Percentiles rank a stretch among this genome's conserved stretches.
Evolutionary conservation across 73 alveolate genomes (phyloP).

Genomic region (Diophrys sp.): DNA sequence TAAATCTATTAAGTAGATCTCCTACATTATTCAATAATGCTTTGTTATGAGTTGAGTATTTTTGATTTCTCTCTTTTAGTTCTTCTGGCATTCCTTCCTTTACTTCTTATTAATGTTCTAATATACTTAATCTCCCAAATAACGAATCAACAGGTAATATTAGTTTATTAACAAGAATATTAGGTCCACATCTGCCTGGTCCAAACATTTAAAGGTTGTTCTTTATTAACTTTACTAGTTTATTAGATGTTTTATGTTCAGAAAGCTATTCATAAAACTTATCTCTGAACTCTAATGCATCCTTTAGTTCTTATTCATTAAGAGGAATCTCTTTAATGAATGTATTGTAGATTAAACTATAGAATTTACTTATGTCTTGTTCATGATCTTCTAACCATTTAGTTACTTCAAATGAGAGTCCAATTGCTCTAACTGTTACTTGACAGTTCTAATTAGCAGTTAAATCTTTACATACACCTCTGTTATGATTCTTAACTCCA

Average conservation of each 20-base stretch:
- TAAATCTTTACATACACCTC: conserved; percentile 32
- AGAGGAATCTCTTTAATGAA: neutral
- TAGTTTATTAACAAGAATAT: conserved; percentile 74
- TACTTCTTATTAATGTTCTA: no score
- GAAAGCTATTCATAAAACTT: conserved; percentile 62
- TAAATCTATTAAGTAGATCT: neutral
- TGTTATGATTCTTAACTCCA: neutral
- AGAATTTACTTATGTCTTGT: conserved; percentile 41
- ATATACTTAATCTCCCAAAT: conserved; percentile 58
- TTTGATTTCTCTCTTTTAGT: conserved; percentile 25
- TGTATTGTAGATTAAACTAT: conserved; percentile 20
- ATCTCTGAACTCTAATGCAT: conserved; percentile 66
- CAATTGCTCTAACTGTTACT: conserved; percentile 90
- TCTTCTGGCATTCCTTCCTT: conserved; percentile 37
- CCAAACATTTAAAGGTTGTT: conserved; percentile 86
- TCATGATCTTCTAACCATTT: conserved; percentile 85
- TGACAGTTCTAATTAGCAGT: conserved; percentile 82
- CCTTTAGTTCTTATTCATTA: conserved; percentile 22
- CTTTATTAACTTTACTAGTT: conserved; percentile 73
- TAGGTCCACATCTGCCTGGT: conserved; percentile 89
- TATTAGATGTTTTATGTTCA: conserved; percentile 50
- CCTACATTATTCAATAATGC: neutral
- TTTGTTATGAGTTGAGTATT: conserved; percentile 17
- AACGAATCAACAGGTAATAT: conserved; percentile 68
- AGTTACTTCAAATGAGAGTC: conserved; percentile 77